Evolutionary conservation across 371 early-diverging fungal species (phyloP), one percentile per base, ranked within the genome.

Genomic region (Saksenaea oblongispora): DNA sequence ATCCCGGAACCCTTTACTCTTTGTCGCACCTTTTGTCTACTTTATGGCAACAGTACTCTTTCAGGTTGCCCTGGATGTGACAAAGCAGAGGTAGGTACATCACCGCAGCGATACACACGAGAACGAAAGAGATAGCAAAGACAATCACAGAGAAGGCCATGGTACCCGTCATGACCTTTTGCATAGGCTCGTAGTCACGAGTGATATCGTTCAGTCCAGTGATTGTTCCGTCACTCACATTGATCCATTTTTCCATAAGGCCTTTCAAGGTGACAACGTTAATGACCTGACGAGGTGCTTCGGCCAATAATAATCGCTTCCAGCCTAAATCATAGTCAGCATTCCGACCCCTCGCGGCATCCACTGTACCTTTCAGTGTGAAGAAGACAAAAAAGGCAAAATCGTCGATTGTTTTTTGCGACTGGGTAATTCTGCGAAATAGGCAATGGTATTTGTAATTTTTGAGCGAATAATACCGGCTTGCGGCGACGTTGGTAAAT

Each of bases 1-100:
- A 17, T 37, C 18, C 34, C 47, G 51, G 24, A 28, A 26, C 26
- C 28, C n/a, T 8, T 22, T 42, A 27, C 7, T 9, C 56, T n/a
- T 56, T 14, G 47, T n/a, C 3, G 66, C 75, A 85, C 77, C 95
- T 77, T 70, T 94, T 95, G 73, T 94, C 96, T 15, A 95, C 89
- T 73, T 92, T 93, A 79, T 93, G 93, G 67, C 93, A 93, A 66
- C 93, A 93, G 66, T 90, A 95, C 69, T 95, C 96, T 72, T 95
- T 95, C 59, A 95, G 74, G 65, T 94, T 95, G 18, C 96, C 96
- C 35, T 85, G 88, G 58, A 95, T 93, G 55, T 86, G 83, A 68
- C 86, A 89, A 34, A 93, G 70, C 36, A 95, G 71, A 7, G 95
- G 96, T 35, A 95, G 81, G 67, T 95, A 95, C 34, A 93, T 42